Base-by-base conservation (phyloP, 495 filamentous ascomycete species). In the Aspergillus taichungensis region DNA sequence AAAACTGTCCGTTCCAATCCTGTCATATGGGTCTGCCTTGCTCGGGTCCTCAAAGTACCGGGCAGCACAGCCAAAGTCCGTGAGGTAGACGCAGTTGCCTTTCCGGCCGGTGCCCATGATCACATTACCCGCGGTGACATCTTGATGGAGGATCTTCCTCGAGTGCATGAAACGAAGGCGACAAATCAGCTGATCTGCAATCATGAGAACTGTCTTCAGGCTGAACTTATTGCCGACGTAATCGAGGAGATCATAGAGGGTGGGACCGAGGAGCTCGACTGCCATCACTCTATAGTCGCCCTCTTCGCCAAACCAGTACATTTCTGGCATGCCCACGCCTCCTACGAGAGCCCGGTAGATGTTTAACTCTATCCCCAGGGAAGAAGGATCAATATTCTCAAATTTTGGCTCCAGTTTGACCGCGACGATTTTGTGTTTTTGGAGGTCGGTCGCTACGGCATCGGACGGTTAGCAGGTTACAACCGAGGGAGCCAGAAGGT, bases 81-180 rank as follows among this genome's bases (percentile, higher is more conserved):
- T 46, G n/a, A 53, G 37, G 32, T 68, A 67, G 8, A 66, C 44
- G 8, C 37, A 56, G 38, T 61, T 63, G 3, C 63, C 59, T 6
- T 58, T 43, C 34, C 33, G 59, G 6, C 56, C 59, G 34, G 42
- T 37, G 11, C 63, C 66, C 52, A 68, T 52, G 10, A 66, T 43
- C 34, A 64, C 51, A 34, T 68, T 69, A 8, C 51, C 56, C 6
- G 63, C 63, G 37, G 67, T 70, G 39, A 68, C 49, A 36, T 70
- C 63, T 37, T 60, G 53, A 49, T 70, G 54, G 34, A 70, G 12
- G 18, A 55, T 44, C 13, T 53, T 40, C 38, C 54, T 61, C 9
- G 49, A 53, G 44, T 64, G 57, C 36, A 62, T 50, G 29, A 46
- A 13, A 24, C 18, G 3, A 7, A 52, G 27, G 7, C 50, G 27